Evolutionary conservation across 2,329 filamentous ascomycete genomes (phyloP).

Genomic region (Apiospora malaysiana): DNA sequence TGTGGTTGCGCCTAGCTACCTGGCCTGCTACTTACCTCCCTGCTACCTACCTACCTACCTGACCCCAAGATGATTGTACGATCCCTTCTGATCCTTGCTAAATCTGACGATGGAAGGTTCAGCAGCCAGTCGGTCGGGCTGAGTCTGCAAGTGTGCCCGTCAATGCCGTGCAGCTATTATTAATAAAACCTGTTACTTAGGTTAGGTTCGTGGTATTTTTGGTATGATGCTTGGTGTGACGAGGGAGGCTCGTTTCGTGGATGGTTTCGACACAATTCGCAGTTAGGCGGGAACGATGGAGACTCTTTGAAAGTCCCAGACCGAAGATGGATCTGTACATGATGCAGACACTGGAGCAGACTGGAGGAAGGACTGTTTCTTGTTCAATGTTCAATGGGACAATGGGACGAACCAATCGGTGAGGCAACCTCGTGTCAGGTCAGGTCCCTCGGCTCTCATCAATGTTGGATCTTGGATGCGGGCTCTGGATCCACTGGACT

Average conservation of each 20-base stretch:
- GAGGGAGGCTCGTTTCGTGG: not conserved
- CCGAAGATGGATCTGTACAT: no score
- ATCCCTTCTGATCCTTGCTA: not conserved
- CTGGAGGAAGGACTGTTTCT: no score
- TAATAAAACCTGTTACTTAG: no score
- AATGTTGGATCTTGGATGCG: not conserved
- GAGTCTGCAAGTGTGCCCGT: not conserved
- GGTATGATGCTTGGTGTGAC: not conserved
- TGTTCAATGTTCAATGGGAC: not conserved
- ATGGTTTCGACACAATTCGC: constrained; percentile 4
- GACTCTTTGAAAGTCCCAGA: not conserved
- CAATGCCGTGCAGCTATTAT: not conserved
- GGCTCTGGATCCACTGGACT: not conserved
- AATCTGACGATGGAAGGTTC: constrained; percentile 4
- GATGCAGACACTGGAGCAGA: no score
- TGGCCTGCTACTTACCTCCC: no score
- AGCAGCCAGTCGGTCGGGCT: not conserved
- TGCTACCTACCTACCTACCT: not conserved
- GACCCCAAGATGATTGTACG: not conserved
- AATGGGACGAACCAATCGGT: not conserved
- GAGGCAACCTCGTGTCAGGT: not conserved
- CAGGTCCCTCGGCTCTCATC: not conserved
- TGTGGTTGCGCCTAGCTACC: not conserved
- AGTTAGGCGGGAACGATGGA: not conserved
- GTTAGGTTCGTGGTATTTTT: constrained; percentile 6